Percentiles rank a stretch among this genome's conserved stretches.
Evolutionary conservation across 2,329 filamentous ascomycete species (phyloP).

Genomic region (Exserohilum turcica): DNA sequence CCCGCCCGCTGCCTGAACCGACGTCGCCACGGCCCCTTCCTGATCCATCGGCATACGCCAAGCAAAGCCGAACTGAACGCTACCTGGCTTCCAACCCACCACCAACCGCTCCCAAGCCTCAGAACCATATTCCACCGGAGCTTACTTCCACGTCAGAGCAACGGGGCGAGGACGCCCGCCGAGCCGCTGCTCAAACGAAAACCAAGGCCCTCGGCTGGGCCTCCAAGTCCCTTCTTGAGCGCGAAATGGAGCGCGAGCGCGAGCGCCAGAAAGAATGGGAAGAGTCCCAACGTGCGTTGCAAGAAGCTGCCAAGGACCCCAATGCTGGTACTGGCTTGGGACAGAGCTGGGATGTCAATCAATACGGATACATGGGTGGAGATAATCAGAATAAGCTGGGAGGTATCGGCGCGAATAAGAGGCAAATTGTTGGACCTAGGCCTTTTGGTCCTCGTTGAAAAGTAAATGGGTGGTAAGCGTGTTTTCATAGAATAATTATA

Average conservation of each 20-base stretch:
- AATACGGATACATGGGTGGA: slow-evolving; percentile 77
- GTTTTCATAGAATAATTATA: neutral
- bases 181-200: slow-evolving; percentile 62
- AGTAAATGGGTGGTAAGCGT: too few species aligned
- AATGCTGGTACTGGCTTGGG: slow-evolving; percentile 71
- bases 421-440: slow-evolving; percentile 80
- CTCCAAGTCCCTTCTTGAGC: slow-evolving; percentile 72
- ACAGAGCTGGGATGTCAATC: slow-evolving; percentile 74
- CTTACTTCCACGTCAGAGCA: slow-evolving; percentile 65
- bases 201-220: slow-evolving; percentile 69
- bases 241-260: slow-evolving; percentile 80
- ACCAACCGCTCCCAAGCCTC: slow-evolving; percentile 53
- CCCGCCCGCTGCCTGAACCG: slow-evolving; percentile 57
- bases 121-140: slow-evolving; percentile 54
- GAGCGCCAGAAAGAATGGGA: slow-evolving; percentile 82
- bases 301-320: slow-evolving; percentile 58
- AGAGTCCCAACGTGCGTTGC: slow-evolving; percentile 69
- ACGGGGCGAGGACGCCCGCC: slow-evolving; percentile 65
- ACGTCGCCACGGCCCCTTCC: slow-evolving; percentile 37
- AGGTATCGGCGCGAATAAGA: slow-evolving; percentile 63
- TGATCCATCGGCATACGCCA: slow-evolving; percentile 40
- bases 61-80: slow-evolving; percentile 59
- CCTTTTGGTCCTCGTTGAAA: slow-evolving; percentile 55
- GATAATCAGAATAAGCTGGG: slow-evolving; percentile 72
- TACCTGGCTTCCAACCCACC: slow-evolving; percentile 63